Evolutionary conservation across 2,329 filamentous ascomycete genomes (phyloP).

Genomic region (Cytospora chrysosperma): DNA sequence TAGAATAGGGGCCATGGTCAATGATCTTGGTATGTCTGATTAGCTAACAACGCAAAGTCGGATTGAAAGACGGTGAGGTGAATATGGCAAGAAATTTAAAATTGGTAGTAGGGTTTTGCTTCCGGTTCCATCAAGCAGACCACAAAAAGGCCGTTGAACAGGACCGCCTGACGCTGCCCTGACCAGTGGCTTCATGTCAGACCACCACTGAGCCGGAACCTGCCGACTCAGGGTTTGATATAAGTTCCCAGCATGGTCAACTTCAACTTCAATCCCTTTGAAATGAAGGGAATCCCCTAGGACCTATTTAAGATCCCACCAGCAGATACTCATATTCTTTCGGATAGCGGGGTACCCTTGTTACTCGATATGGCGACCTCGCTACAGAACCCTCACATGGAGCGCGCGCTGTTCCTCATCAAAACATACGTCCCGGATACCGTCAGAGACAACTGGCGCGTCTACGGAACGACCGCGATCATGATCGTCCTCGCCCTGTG

Average conservation of each 20-base stretch:
- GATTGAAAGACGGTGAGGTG: neutral
- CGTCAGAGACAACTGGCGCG: conserved; percentile 17
- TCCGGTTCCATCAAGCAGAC: neutral
- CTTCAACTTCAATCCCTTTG: neutral
- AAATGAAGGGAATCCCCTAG: no score
- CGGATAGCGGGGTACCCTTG: neutral
- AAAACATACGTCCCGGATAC: conserved; percentile 15
- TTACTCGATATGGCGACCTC: neutral
- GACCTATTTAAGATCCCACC: no score
- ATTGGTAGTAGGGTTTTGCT: neutral
- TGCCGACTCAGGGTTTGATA: neutral
- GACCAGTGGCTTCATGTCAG: conserved; percentile 19
- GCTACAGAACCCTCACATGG: conserved; percentile 8
- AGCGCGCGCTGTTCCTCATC: conserved; percentile 11
- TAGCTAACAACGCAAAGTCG: no score
- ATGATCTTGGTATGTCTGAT: neutral
- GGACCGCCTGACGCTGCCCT: neutral
- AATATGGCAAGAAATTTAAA: neutral
- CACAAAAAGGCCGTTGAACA: neutral
- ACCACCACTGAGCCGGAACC: conserved; percentile 10
- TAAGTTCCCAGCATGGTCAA: neutral
- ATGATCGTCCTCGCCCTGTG: conserved; percentile 17
- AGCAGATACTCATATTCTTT: neutral
- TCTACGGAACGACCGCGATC: conserved; percentile 14
- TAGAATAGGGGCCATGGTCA: neutral